These are phyloP conservation scores for Cephalotrichum gorgonifer DNA, from an alignment of 2,329 filamentous ascomycete genomes.

Conservation along the genomic window DNA sequence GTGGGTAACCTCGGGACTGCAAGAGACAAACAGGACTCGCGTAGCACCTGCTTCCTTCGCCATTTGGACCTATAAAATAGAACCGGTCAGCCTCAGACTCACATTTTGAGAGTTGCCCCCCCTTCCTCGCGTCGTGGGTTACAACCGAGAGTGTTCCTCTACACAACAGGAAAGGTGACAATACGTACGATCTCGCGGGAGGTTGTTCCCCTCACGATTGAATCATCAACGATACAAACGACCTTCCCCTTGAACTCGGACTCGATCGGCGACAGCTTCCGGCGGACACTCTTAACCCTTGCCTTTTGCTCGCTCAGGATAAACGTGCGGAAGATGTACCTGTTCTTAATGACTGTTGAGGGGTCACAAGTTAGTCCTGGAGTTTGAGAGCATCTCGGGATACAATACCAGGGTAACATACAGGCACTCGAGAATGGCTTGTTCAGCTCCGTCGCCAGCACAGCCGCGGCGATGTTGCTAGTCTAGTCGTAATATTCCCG, in stretches of 20 bases:
- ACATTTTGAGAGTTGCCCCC: not conserved
- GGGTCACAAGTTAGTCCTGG: too few relatives aligned
- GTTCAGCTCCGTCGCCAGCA: conserved; percentile 62
- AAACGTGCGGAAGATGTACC: conserved; percentile 81
- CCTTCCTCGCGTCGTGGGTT: not conserved
- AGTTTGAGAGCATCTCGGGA: too few relatives aligned
- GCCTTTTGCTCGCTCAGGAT: conserved; percentile 65
- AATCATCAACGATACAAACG: conserved; percentile 81
- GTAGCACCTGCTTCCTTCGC: conserved; percentile 72
- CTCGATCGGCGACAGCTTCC: conserved; percentile 81
- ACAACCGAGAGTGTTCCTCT: not conserved
- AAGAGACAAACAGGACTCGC: conserved; percentile 75
- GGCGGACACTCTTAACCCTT: conserved; percentile 74
- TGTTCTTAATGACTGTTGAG: conserved; percentile 89
- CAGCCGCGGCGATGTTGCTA: conserved; percentile 63
- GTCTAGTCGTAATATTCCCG: conserved; percentile 39
- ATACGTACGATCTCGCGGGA: conserved; percentile 38
- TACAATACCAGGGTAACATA: too few relatives aligned
- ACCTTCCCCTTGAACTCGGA: conserved; percentile 74
- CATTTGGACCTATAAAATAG: conserved; percentile 41
- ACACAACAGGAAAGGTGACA: not conserved
- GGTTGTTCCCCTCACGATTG: conserved; percentile 79
- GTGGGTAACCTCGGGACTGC: conserved; percentile 71
- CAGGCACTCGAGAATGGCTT: conserved; percentile 70
- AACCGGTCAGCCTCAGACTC: not conserved